A percentile compares a stretch with the other conserved stretches of the same genome.
Evolutionary conservation across 2,329 filamentous ascomycete species (phyloP).

Genomic region (Mariannaea sp.): DNA sequence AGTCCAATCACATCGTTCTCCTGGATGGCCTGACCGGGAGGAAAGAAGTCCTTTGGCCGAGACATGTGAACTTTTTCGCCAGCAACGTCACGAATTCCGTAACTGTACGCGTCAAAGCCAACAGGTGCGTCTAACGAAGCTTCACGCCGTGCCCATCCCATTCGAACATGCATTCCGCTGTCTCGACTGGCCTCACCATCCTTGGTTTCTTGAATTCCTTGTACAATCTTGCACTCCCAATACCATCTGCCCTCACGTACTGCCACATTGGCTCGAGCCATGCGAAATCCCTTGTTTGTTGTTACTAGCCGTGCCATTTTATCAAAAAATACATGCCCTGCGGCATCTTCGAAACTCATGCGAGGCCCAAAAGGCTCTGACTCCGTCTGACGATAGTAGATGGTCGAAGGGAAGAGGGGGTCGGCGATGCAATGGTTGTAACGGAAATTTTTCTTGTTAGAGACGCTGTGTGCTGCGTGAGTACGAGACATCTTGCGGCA

Average conservation of each 20-base stretch:
- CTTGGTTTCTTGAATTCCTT: constrained; percentile 62
- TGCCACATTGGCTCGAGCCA: constrained; percentile 87
- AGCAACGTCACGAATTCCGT: constrained; percentile 85
- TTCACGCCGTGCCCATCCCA: constrained; percentile 85
- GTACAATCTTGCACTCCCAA: constrained; percentile 89
- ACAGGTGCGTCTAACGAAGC: constrained; percentile 82
- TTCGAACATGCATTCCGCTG: constrained; percentile 70
- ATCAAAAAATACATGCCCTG: constrained; percentile 83
- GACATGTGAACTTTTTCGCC: constrained; percentile 95
- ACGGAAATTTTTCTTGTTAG: constrained; percentile 75
- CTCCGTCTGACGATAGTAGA: constrained; percentile 90
- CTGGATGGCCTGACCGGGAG: constrained; percentile 74
- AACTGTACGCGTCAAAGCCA: constrained; percentile 90
- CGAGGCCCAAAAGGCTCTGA: constrained; percentile 80
- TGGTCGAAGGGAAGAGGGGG: constrained; percentile 80
- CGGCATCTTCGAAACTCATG: constrained; percentile 91
- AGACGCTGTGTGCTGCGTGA: constrained; percentile 51
- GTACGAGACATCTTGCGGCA: neutral
- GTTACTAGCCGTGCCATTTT: constrained; percentile 76
- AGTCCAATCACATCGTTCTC: constrained; percentile 95
- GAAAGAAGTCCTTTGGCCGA: constrained; percentile 87
- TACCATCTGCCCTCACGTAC: constrained; percentile 90
- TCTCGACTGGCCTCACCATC: constrained; percentile 51
- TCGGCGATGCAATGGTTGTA: constrained; percentile 93
- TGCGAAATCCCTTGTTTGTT: constrained; percentile 91